Percentiles rank a stretch among this genome's conserved stretches.
Conservation (phyloP, 257 asterid species). For the Verbena officinalis region DNA sequence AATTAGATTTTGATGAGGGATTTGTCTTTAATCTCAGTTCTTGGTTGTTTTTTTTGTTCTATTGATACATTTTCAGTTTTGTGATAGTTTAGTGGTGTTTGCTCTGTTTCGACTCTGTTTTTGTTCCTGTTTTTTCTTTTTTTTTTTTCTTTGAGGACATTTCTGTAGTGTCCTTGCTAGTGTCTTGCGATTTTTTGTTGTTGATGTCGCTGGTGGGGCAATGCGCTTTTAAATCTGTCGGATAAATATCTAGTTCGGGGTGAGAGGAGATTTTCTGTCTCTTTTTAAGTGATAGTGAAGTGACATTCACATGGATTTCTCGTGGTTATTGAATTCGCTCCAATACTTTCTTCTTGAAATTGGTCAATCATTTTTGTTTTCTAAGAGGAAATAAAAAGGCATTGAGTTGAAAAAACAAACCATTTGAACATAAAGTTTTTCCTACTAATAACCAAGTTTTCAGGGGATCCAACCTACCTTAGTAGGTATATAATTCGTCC, state of each 20-base stretch:
- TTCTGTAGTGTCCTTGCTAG: background rate
- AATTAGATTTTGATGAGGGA: conserved; percentile 26
- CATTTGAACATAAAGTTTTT: too few species aligned
- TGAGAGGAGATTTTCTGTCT: background rate
- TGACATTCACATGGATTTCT: background rate
- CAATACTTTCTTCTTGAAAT: too few species aligned
- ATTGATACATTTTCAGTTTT: background rate
- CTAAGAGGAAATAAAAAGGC: too few species aligned
- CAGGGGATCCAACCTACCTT: too few species aligned
- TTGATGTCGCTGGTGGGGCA: conserved; percentile 28
- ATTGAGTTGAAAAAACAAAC: too few species aligned
- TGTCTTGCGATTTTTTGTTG: background rate
- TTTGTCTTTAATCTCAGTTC: background rate
- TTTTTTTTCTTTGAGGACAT: background rate
- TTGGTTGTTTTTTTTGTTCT: background rate
- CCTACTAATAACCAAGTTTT: too few species aligned
- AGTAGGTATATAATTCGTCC: too few species aligned
- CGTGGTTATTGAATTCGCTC: background rate
- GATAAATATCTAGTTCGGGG: background rate
- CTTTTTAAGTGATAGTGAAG: background rate
- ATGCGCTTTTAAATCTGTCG: conserved; percentile 26
- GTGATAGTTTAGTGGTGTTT: background rate
- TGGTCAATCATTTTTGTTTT: too few species aligned
- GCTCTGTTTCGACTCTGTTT: background rate
- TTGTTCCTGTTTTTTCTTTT: background rate